Conservation (phyloP, 352 stramenopile species). For the Phytophthora cryptogea region DNA sequence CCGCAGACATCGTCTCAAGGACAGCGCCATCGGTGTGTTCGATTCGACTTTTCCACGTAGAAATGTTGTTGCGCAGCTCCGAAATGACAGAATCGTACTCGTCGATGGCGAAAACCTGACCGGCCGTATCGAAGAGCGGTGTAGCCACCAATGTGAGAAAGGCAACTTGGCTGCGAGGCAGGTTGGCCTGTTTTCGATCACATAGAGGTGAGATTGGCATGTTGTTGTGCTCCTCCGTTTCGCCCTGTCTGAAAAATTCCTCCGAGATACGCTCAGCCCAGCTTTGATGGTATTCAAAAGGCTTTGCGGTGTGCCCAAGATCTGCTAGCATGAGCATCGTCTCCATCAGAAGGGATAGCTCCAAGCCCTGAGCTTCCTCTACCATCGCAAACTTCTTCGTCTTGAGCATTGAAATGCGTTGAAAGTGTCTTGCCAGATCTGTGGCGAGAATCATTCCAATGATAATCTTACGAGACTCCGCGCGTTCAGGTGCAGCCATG, state of each 20-base stretch:
- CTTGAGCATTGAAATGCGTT: slow-evolving; percentile 73
- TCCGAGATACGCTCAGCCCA: slow-evolving; percentile 72
- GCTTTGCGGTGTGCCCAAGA: slow-evolving; percentile 67
- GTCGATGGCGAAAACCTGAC: slow-evolving; percentile 64
- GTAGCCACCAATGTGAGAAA: slow-evolving; percentile 68
- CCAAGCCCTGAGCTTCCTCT: slow-evolving; percentile 49
- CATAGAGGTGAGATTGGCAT: slow-evolving; percentile 64
- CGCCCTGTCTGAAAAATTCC: slow-evolving; percentile 71
- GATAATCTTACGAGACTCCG: slow-evolving; percentile 64
- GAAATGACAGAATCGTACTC: slow-evolving; percentile 59
- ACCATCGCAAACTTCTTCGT: slow-evolving; percentile 64
- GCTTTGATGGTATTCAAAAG: slow-evolving; percentile 60
- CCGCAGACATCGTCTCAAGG: slow-evolving; percentile 36
- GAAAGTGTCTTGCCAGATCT: slow-evolving; percentile 75
- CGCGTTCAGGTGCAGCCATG: slow-evolving; percentile 37
- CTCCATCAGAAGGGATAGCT: slow-evolving; percentile 73
- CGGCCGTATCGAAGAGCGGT: slow-evolving; percentile 65
- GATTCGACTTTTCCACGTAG: slow-evolving; percentile 55
- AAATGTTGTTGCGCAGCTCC: slow-evolving; percentile 56
- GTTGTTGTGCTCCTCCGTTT: slow-evolving; percentile 59
- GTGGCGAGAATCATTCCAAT: slow-evolving; percentile 83
- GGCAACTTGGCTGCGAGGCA: slow-evolving; percentile 64
- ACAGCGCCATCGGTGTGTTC: slow-evolving; percentile 27
- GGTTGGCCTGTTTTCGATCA: slow-evolving; percentile 59
- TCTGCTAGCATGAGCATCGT: slow-evolving; percentile 75